Conservation (phyloP, 164 flowering plant species). For the Annona cherimola region DNA sequence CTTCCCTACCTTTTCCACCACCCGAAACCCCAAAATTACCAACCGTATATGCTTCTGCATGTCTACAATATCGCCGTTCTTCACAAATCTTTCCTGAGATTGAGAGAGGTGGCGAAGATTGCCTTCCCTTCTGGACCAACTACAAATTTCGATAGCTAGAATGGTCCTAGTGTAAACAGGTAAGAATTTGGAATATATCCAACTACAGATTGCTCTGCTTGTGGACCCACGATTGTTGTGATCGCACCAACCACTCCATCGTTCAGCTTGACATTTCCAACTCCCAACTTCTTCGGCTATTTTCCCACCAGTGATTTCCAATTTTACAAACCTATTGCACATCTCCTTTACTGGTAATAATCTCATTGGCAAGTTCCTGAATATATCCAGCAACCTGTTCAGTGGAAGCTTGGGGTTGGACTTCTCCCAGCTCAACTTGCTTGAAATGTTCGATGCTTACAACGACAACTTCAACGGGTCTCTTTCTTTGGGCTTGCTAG, state of each 20-base stretch:
- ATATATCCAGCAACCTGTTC: no score
- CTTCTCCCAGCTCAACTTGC: no score
- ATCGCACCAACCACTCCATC: conserved; percentile 52
- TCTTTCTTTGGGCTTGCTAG: no score
- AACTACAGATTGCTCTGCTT: conserved; percentile 19
- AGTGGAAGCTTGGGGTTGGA: no score
- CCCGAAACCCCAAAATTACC: conserved; percentile 32
- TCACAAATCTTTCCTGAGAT: conserved; percentile 47
- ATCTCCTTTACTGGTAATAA: no score
- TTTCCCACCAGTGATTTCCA: no score
- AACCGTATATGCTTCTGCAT: conserved; percentile 39
- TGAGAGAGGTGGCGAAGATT: conserved; percentile 38
- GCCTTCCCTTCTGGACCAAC: conserved; percentile 44
- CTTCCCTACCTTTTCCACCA: conserved; percentile 39
- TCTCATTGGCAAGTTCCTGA: no score
- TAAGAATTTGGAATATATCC: conserved; percentile 47
- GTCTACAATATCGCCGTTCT: conserved; percentile 17
- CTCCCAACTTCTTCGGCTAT: no score
- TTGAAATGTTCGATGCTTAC: no score
- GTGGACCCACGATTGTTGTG: no score
- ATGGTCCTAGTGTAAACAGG: conserved; percentile 35
- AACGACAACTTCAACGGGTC: no score
- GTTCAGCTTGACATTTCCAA: conserved; percentile 40
- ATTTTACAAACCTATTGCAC: no score
- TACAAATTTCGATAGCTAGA: conserved; percentile 48